A percentile compares a stretch with the other conserved stretches of the same genome.
Conservation (phyloP, 345 rosid species). For the Bruguiera parviflora region DNA sequence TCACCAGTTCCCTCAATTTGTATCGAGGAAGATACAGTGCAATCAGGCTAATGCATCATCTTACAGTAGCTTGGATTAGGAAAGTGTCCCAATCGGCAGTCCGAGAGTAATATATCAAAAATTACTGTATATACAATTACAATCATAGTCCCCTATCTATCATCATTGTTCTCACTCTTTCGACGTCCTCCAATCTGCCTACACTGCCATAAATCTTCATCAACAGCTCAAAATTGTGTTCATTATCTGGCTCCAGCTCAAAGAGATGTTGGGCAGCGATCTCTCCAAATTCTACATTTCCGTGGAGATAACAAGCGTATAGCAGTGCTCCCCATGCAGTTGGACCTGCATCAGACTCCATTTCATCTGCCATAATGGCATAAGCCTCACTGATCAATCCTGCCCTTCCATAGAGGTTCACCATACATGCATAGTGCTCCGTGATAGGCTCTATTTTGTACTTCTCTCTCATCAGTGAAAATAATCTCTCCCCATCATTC, state of each 20-base stretch:
- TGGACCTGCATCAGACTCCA: constrained; percentile 73
- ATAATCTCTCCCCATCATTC: constrained; percentile 57
- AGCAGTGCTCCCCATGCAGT: constrained; percentile 87
- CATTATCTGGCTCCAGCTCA: constrained; percentile 77
- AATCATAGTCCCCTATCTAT: constrained; percentile 57
- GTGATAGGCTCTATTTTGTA: constrained; percentile 42
- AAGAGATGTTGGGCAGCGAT: constrained; percentile 64
- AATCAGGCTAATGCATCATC: no score
- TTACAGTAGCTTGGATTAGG: background rate
- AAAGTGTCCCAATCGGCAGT: background rate
- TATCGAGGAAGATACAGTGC: no score
- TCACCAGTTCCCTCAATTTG: no score
- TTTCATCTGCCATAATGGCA: constrained; percentile 42
- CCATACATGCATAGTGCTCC: constrained; percentile 87
- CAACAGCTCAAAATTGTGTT: constrained; percentile 67
- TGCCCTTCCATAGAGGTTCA: constrained; percentile 73
- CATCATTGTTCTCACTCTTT: constrained; percentile 64
- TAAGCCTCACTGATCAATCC: constrained; percentile 64
- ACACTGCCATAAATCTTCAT: constrained; percentile 54
- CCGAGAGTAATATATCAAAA: background rate
- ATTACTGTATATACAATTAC: background rate
- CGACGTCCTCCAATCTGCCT: constrained; percentile 25
- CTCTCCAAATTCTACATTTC: constrained; percentile 61
- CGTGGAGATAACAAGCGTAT: constrained; percentile 64
- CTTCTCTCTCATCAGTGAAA: constrained; percentile 49